Evolutionary conservation across 2,329 filamentous ascomycete species (phyloP).

Genomic region (Dothideomycetidae sp.): DNA sequence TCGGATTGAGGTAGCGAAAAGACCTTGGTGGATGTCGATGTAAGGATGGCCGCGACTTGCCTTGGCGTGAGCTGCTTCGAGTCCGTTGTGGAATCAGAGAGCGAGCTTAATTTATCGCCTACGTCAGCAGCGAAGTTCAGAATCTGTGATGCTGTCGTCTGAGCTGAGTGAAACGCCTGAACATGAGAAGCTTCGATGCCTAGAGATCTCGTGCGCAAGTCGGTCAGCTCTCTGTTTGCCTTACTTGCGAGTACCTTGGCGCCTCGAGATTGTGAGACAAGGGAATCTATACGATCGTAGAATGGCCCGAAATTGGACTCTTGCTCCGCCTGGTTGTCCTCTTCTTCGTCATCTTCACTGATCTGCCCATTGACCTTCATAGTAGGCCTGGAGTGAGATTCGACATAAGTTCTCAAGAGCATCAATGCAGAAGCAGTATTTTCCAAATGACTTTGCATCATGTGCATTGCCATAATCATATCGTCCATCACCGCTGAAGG

Average conservation of each 20-base stretch:
- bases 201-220: constrained; percentile 61
- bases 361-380: constrained; percentile 21
- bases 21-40: constrained; percentile 38
- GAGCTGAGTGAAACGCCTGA: constrained; percentile 56
- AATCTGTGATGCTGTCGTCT: constrained; percentile 49
- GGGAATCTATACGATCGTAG: constrained; percentile 52
- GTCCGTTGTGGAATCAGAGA: constrained; percentile 54
- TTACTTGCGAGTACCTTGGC: constrained; percentile 74
- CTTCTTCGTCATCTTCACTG: constrained; percentile 43
- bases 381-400: background rate
- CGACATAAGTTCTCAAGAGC: constrained; percentile 48
- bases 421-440: constrained; percentile 55
- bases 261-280: constrained; percentile 63
- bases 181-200: constrained; percentile 54
- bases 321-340: constrained; percentile 30
- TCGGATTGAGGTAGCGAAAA: constrained; percentile 40
- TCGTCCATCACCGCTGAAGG: constrained; percentile 65
- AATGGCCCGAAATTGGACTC: constrained; percentile 56
- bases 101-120: constrained; percentile 49
- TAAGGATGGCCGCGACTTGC: constrained; percentile 52
- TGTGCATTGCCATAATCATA: constrained; percentile 58
- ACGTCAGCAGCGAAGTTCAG: constrained; percentile 52
- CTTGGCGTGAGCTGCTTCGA: constrained; percentile 50
- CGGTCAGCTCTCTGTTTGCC: constrained; percentile 59
- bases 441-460: constrained; percentile 73